Evolutionary conservation across 768 basidiomycete species (phyloP).

Genomic region (Calocybe cyanea): DNA sequence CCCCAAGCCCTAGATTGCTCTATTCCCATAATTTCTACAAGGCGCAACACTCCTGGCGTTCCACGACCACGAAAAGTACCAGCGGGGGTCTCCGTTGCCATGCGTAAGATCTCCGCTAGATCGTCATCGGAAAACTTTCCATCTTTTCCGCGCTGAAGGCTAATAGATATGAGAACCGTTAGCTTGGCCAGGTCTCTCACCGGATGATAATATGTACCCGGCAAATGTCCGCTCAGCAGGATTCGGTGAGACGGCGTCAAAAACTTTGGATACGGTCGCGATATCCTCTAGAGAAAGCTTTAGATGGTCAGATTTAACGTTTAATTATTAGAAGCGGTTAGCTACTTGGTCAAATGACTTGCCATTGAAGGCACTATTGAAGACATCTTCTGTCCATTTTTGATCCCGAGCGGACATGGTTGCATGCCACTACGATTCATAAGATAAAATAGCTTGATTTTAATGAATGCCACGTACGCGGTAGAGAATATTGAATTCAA

Average conservation of each 20-base stretch:
- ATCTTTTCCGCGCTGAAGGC: constrained; percentile 35
- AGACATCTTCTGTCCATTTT: constrained; percentile 45
- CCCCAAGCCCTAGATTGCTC: constrained; percentile 50
- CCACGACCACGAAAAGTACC: constrained; percentile 44
- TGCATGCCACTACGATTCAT: constrained; percentile 59
- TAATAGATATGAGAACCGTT: neutral
- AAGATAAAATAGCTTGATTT: neutral
- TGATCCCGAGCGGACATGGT: constrained; percentile 45
- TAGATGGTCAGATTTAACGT: neutral
- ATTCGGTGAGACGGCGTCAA: constrained; percentile 13
- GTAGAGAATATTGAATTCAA: constrained; percentile 60
- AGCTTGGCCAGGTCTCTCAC: neutral
- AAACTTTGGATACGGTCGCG: constrained; percentile 11
- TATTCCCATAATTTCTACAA: constrained; percentile 54
- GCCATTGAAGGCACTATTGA: constrained; percentile 36
- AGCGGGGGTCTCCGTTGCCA: constrained; percentile 43
- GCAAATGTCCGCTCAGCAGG: constrained; percentile 41
- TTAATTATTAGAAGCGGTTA: neutral
- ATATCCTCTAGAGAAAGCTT: constrained; percentile 15
- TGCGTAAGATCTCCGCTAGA: constrained; percentile 41
- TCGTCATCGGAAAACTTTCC: constrained; percentile 50
- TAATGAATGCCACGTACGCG: constrained; percentile 21
- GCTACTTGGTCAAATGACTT: constrained; percentile 33
- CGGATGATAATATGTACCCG: constrained; percentile 14
- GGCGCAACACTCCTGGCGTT: constrained; percentile 40